These are phyloP conservation scores for Apiospora malaysiana DNA, from an alignment of 2,329 filamentous ascomycete species.

Conservation along the genomic window DNA sequence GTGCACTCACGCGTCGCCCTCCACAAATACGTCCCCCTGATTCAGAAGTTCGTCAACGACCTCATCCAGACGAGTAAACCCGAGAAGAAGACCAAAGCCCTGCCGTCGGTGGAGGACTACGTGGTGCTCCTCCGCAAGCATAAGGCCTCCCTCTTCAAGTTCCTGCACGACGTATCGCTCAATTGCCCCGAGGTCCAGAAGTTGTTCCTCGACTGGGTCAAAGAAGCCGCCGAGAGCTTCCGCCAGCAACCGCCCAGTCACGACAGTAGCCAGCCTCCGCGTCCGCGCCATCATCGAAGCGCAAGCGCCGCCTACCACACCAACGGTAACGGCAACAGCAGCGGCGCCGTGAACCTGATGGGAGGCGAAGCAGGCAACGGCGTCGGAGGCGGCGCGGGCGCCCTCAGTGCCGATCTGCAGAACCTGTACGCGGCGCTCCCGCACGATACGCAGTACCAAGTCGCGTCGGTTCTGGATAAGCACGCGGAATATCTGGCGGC, in stretches of 20 bases:
- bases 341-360: too few species aligned
- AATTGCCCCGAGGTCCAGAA: slow-evolving; percentile 70
- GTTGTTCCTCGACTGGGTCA: slow-evolving; percentile 66
- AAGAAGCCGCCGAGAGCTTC: slow-evolving; percentile 64
- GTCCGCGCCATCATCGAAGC: too few species aligned
- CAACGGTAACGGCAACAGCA: background rate
- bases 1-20: slow-evolving; percentile 76
- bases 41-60: slow-evolving; percentile 73
- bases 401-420: slow-evolving; percentile 48
- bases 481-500: slow-evolving; percentile 65
- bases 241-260: slow-evolving; percentile 29
- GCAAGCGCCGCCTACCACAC: background rate
- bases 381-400: slow-evolving; percentile 32
- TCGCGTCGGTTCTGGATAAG: slow-evolving; percentile 61
- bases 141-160: slow-evolving; percentile 67
- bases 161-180: slow-evolving; percentile 71
- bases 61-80: slow-evolving; percentile 66
- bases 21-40: slow-evolving; percentile 69
- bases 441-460: slow-evolving; percentile 46
- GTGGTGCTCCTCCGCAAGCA: slow-evolving; percentile 71
- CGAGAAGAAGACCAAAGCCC: slow-evolving; percentile 45
- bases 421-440: slow-evolving; percentile 55
- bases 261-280: background rate
- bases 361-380: slow-evolving; percentile 16
- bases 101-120: slow-evolving; percentile 74